Evolutionary conservation across 768 basidiomycete genomes (phyloP), one percentile per base, ranked within the genome.

Genomic region (Calocybe indica): DNA sequence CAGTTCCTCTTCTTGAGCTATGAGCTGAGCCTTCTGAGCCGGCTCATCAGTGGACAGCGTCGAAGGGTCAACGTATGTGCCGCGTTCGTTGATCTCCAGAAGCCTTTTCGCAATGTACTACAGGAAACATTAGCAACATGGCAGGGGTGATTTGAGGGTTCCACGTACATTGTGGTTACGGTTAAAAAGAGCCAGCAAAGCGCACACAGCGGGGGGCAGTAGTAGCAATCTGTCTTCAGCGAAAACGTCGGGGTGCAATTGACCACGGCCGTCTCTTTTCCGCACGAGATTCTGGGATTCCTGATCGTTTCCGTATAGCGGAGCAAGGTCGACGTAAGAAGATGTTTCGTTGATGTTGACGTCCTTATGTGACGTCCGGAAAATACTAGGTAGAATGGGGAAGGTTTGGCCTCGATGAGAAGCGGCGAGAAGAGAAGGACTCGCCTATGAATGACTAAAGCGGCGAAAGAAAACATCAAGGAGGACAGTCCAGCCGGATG

Each of bases 311-410:
- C 92, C 92, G 57, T 94, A 94, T 28, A 94, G 66, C 2, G 88
- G 88, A 2, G 82, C 79, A 1, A 94, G 75, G 58, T 94, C 92
- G 43, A 92, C 82, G 57, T 94, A 94, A 9, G 87, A 85, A 0
- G 87, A 88, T 1, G 92, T 92, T 60, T 90, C 78, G 64, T 94
- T 94, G 55, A 88, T 81, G 56, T 74, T 75, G 11, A 73, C 70
- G 42, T 86, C 70, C 7, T 57, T 63, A 61, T 87, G 85, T 8
- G 80, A 79, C 0, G 91, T 92, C 37, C 88, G 87, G 78, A 94
- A 94, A 46, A 90, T 81, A 40, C 86, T 89, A 55, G 43, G 22
- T 38, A 40, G 31, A 13, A 31, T 36, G 10, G 4, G 43, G 54
- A 35, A 40, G 44, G 14, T n/a, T 46, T 32, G 44, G 15, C 32